A percentile compares a stretch with the other conserved stretches of the same genome.
Conservation (phyloP, 2,329 filamentous ascomycete genomes). For the Orbilia quercus region DNA sequence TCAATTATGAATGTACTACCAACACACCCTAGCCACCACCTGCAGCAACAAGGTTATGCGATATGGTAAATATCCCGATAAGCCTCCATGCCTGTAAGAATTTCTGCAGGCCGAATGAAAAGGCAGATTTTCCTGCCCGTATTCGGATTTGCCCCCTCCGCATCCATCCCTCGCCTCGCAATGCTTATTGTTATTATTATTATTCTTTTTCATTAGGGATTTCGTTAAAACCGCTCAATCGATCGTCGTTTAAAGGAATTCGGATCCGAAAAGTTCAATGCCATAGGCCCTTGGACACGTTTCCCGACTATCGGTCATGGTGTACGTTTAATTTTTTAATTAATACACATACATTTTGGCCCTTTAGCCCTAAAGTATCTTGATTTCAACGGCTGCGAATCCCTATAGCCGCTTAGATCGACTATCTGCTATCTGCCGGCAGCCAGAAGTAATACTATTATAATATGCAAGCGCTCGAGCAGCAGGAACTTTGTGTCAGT, state of each 20-base stretch:
- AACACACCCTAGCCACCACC: too few relatives aligned
- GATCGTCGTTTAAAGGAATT: neutral
- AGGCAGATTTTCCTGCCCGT: too few relatives aligned
- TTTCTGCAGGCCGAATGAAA: neutral
- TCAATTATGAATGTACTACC: too few relatives aligned
- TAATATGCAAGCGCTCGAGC: too few relatives aligned
- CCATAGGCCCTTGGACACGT: neutral
- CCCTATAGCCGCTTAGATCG: neutral
- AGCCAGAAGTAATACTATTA: neutral
- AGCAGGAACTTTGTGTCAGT: neutral
- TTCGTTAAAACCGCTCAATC: neutral
- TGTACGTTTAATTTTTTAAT: too few relatives aligned
- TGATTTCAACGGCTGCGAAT: neutral
- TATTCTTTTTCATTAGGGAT: neutral
- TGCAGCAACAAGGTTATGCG: constrained; percentile 9
- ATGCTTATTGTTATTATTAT: neutral
- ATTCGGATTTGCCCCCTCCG: too few relatives aligned
- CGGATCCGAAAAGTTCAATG: constrained; percentile 7
- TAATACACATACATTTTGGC: too few relatives aligned
- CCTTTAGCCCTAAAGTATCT: too few relatives aligned
- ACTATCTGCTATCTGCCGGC: neutral
- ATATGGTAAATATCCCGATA: constrained; percentile 24
- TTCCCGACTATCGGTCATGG: too few relatives aligned
- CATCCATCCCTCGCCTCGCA: neutral
- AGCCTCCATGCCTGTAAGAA: constrained; percentile 1